These are phyloP conservation scores for Tolypocladium nubicola DNA, from an alignment of 2,329 filamentous ascomycete species.

Conservation along the genomic window DNA sequence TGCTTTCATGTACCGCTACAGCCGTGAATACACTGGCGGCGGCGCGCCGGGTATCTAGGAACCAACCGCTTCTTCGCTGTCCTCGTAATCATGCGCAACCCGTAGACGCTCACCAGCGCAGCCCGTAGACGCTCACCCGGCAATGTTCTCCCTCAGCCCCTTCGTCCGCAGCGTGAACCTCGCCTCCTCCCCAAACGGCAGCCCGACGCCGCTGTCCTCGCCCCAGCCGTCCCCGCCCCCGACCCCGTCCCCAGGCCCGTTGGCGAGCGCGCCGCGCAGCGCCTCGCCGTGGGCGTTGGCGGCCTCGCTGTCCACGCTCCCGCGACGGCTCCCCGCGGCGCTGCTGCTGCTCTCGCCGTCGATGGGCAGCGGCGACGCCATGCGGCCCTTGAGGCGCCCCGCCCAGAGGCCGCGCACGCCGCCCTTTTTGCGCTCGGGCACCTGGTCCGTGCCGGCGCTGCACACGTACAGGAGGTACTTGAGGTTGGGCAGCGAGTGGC, in stretches of 20 bases:
- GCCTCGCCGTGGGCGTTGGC: neutral
- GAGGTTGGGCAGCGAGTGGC: slow-evolving; percentile 85
- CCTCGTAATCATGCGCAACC: neutral
- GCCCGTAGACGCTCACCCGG: neutral
- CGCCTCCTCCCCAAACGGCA: slow-evolving; percentile 37
- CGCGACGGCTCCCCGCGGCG: slow-evolving; percentile 27
- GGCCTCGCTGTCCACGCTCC: slow-evolving; percentile 29
- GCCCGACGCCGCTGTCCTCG: slow-evolving; percentile 13
- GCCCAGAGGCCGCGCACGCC: slow-evolving; percentile 49
- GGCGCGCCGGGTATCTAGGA: neutral
- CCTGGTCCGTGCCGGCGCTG: slow-evolving; percentile 60
- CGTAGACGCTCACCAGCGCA: too few species aligned
- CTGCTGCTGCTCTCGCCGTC: slow-evolving; percentile 29
- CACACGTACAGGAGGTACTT: slow-evolving; percentile 88
- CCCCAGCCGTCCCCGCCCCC: slow-evolving; percentile 1
- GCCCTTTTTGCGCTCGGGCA: slow-evolving; percentile 51
- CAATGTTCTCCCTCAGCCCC: slow-evolving; percentile 38
- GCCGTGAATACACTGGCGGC: neutral
- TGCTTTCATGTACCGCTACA: neutral
- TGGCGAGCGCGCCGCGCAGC: neutral
- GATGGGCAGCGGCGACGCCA: slow-evolving; percentile 11
- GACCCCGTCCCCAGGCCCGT: neutral
- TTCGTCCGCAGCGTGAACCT: slow-evolving; percentile 45
- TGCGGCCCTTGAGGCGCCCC: slow-evolving; percentile 30
- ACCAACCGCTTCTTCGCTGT: neutral